These are phyloP conservation scores for Exophiala phaeomuriformis DNA, from an alignment of 2,329 filamentous ascomycete species.

Conservation along the genomic window DNA sequence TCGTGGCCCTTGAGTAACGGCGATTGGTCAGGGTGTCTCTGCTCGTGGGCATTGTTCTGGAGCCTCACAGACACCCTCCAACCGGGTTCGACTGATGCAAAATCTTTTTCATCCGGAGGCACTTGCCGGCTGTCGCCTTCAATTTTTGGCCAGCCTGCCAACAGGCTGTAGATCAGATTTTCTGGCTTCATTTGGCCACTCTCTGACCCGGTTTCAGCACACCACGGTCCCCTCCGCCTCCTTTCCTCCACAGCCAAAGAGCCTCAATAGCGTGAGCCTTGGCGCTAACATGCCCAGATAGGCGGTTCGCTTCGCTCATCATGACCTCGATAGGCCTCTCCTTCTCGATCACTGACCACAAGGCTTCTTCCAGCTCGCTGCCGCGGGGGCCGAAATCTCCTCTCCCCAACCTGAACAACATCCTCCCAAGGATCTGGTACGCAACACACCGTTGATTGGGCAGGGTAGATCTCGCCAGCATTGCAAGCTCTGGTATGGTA, in stretches of 20 bases:
- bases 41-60: too few species aligned
- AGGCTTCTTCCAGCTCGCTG: conserved; percentile 60
- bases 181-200: conserved; percentile 12
- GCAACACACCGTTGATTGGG: conserved; percentile 84
- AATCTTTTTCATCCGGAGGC: too few species aligned
- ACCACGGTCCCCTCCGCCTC: conserved; percentile 47
- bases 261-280: conserved; percentile 81
- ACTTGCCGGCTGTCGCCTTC: too few species aligned
- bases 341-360: conserved; percentile 76
- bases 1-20: too few species aligned
- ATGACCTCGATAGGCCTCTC: conserved; percentile 70
- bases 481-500: conserved; percentile 77
- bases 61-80: too few species aligned
- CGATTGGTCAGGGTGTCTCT: background rate
- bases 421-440: conserved; percentile 79
- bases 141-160: background rate
- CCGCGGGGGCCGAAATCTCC: conserved; percentile 61
- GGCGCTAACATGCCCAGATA: conserved; percentile 68
- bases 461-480: conserved; percentile 71
- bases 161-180: background rate
- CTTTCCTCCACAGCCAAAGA: conserved; percentile 71
- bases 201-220: conserved; percentile 33
- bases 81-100: too few species aligned
- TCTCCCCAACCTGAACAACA: conserved; percentile 73
- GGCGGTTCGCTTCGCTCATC: conserved; percentile 62